Evolutionary conservation across 2,329 filamentous ascomycete species (phyloP), one percentile per base, ranked within the genome.

Genomic region (Hymenoscyphus repandus): DNA sequence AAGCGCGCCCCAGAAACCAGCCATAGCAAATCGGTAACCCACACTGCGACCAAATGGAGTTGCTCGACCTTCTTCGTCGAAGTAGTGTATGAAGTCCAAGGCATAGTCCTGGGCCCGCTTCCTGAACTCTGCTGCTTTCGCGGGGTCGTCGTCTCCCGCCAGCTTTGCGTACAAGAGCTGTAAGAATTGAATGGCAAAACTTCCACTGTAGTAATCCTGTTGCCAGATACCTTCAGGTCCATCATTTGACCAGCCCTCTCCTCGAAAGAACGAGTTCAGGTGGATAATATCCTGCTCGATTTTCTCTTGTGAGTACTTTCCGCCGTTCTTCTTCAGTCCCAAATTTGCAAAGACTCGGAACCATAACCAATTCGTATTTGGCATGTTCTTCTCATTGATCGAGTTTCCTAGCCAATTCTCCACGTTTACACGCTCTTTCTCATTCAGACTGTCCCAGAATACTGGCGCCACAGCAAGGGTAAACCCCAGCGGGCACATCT

Each of bases 131-230:
- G 76, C 78, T 0, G 84, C 82, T 20, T 86, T 77, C 30, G 74
- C 74, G 0, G 80, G 80, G 58, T 91, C 87, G 17, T 81, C 75
- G 1, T 85, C 77, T 1, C 76, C 82, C 1, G 83, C 85, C 1
- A 91, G 69, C 56, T 87, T 88, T 31, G 85, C 79, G 57, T 91
- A 92, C 0, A 91, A 72, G 0, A 92, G 76, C 64, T 92, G 87
- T 4, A 90, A 70, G 59, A 88, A 88, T 59, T 91, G 87, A 50
- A 91, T 92, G 1, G 87, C 88, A 64, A 90, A 91, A 51, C 84
- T 88, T 9, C 86, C 87, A 0, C 85, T 90, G 68, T 91, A 92
- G 64, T 91, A 91, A 66, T 91, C 87, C 82, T 91, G 90, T 68
- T 91, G 87, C 51, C 88, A 85, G 51, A 90, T 88, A 12, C 82